Evolutionary conservation across 2,329 filamentous ascomycete species (phyloP).

Genomic region (Trichoderma aggressivum): DNA sequence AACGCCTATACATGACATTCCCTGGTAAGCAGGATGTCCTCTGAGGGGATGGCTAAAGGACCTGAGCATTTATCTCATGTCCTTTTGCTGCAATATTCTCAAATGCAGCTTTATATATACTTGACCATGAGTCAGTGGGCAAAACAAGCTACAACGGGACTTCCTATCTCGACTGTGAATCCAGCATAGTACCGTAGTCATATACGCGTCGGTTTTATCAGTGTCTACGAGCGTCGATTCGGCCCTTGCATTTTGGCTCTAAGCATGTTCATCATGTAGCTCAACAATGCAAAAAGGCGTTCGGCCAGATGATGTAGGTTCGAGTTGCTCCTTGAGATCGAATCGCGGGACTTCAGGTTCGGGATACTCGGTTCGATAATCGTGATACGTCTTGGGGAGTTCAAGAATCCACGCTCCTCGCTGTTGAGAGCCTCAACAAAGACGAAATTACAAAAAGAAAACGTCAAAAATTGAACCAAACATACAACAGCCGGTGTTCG

Average conservation of each 20-base stretch:
- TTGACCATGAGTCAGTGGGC: neutral
- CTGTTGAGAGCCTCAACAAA: neutral
- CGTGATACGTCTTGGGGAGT: neutral
- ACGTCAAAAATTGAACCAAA: neutral
- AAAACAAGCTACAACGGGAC: neutral
- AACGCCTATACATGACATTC: neutral
- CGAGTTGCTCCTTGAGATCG: neutral
- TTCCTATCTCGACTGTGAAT: neutral
- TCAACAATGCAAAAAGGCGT: neutral
- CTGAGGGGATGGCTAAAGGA: neutral
- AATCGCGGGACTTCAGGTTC: neutral
- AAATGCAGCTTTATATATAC: neutral
- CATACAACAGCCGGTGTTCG: neutral
- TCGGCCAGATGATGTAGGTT: neutral
- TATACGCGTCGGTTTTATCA: neutral
- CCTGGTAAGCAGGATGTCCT: neutral
- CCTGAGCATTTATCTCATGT: neutral
- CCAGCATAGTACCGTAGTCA: neutral
- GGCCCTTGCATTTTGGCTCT: neutral
- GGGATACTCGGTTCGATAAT: neutral
- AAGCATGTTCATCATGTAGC: neutral
- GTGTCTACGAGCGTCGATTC: neutral
- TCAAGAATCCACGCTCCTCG: neutral
- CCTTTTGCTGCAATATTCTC: neutral
- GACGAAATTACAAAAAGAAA: neutral